Base-by-base conservation (phyloP, 2,329 filamentous ascomycete species). In the Botrytis tulipae region DNA sequence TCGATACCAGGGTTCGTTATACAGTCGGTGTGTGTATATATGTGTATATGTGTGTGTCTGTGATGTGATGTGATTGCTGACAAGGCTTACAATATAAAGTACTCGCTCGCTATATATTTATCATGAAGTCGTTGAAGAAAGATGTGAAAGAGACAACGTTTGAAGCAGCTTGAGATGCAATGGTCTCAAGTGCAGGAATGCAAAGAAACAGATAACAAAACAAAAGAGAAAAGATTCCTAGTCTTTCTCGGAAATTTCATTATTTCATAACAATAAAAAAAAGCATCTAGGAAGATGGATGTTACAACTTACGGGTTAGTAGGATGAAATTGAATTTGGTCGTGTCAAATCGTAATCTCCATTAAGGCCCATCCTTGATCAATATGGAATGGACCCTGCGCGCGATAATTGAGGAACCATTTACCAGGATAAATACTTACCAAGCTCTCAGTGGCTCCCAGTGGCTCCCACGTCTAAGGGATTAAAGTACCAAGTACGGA, bases 261-360 rank as follows among this genome's bases (percentile, higher is more conserved):
- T 63, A 40, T 42, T 71, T 44, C 59, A 71, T 32, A 54, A 57
- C 57, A 70, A 37, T 68, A 57, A 57, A 29, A 71, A 71, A 35
- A 65, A 66, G n/a, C 32, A 42, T 44, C n/a, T 42, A 32, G 67
- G 54, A 70, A 60, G 54, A 60, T 70, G 65, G 61, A 57, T 57
- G 51, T 63, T 63, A 40, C 61, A 63, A 67, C 46, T 68, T 68
- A 54, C 46, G 46, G 46, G 16, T 40, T 68, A 16, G 70, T 66
- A 66, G 70, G 70, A 65, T 71, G 69, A 71, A 65, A 54, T 54
- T 54, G 51, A 54, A 54, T 54, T 32, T n/a, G 44, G 35, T 63
- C 44, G 59, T 60, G 42, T 54, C 70, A 65, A 71, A 63, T 51
- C n/a, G 70, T n/a, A 71, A 66, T 71, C 60, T 65, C 59, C 37